phyloP scores from a whole-genome alignment of 192 early-diverging fungal genomes.

The Neocallimastix lanati region DNA sequence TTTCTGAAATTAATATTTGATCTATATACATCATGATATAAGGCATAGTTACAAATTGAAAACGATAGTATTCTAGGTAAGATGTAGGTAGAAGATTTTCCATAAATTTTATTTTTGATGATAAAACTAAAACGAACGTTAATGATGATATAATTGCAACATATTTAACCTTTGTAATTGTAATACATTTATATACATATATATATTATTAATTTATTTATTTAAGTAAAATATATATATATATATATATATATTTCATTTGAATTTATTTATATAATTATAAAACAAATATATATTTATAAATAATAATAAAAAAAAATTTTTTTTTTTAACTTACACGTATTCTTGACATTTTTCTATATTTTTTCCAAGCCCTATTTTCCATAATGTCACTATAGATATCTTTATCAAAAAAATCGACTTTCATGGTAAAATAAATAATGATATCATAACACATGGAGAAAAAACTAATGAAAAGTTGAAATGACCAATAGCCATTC shows the following conservation, averaged over 20 bases:
- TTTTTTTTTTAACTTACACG: not conserved
- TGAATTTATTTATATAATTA: no score
- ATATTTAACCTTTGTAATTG: not conserved
- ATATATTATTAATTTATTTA: not conserved
- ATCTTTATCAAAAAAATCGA: not conserved
- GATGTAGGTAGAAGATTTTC: not conserved
- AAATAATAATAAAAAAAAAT: no score
- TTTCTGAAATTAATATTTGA: not conserved
- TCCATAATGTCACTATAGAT: not conserved
- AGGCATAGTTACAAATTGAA: not conserved
- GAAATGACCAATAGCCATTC: not conserved
- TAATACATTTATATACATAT: not conserved
- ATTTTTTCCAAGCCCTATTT: not conserved
- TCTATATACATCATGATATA: not conserved
- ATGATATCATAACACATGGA: not conserved
- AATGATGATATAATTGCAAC: not conserved
- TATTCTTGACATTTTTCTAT: not conserved
- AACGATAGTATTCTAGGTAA: not conserved
- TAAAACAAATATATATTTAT: no score
- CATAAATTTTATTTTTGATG: not conserved
- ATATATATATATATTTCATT: no score
- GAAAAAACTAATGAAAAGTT: not conserved
- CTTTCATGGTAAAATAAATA: not conserved
- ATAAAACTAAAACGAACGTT: not conserved
- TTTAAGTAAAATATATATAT: not conserved